Evolutionary conservation across 768 basidiomycete species (phyloP).

Genomic region (Trichaptum fuscoviolaceum): DNA sequence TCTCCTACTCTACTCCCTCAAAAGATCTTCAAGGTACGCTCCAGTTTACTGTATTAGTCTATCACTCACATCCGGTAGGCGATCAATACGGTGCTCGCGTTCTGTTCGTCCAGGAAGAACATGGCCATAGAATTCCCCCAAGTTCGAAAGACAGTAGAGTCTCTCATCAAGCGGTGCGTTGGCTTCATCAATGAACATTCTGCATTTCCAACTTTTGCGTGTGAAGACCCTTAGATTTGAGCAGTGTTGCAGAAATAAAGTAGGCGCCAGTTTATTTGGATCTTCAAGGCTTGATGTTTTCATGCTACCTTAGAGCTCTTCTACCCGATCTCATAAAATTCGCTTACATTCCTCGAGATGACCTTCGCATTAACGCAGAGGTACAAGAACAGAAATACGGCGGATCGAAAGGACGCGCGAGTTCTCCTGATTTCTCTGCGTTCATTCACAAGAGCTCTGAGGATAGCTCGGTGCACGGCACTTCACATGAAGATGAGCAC

Average conservation of each 20-base stretch:
- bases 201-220: background rate
- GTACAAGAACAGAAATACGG: slow-evolving; percentile 25
- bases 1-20: slow-evolving; percentile 17
- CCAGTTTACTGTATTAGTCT: background rate
- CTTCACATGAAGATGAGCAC: slow-evolving; percentile 37
- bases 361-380: slow-evolving; percentile 48
- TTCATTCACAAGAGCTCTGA: slow-evolving; percentile 22
- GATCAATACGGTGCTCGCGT: slow-evolving; percentile 84
- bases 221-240: slow-evolving; percentile 57
- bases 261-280: slow-evolving; percentile 22
- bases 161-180: slow-evolving; percentile 64
- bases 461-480: slow-evolving; percentile 13
- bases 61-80: slow-evolving; percentile 41
- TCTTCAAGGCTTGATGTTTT: slow-evolving; percentile 2
- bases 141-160: slow-evolving; percentile 75
- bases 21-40: slow-evolving; percentile 41
- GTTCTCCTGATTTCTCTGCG: slow-evolving; percentile 37
- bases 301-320: slow-evolving; percentile 49
- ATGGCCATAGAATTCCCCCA: slow-evolving; percentile 75
- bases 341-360: slow-evolving; percentile 66
- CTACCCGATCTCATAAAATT: slow-evolving; percentile 78
- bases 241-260: slow-evolving; percentile 81
- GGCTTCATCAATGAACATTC: background rate
- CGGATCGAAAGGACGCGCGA: slow-evolving; percentile 21
- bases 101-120: slow-evolving; percentile 76